These are phyloP conservation scores for Geotrichum fermentans DNA, from an alignment of 1,139 yeast species.

Conservation along the genomic window DNA sequence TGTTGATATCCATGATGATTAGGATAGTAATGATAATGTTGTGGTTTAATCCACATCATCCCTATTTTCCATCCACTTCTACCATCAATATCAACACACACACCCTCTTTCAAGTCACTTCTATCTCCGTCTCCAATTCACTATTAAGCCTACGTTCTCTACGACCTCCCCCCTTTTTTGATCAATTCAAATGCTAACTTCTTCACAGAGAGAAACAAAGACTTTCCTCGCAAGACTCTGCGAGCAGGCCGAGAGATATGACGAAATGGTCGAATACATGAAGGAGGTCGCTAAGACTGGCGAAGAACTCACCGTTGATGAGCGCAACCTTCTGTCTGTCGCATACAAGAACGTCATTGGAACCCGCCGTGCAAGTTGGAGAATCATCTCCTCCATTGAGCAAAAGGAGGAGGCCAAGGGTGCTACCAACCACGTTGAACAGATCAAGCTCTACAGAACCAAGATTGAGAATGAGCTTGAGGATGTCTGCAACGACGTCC, in stretches of 20 bases:
- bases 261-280: constrained; percentile 98
- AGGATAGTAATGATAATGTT: too few species aligned
- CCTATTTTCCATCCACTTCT: background rate
- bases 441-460: constrained; percentile 90
- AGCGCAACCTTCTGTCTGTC: constrained; percentile 92
- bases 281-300: constrained; percentile 95
- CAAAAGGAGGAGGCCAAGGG: constrained; percentile 99
- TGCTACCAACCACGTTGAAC: constrained; percentile 72
- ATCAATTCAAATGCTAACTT: background rate
- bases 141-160: too few species aligned
- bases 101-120: background rate
- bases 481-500: constrained; percentile 91
- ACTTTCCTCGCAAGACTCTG: constrained; percentile 96
- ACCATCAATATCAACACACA: background rate
- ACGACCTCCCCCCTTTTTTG: background rate
- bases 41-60: background rate
- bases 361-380: constrained; percentile 99
- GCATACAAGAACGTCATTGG: constrained; percentile 99
- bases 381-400: constrained; percentile 96
- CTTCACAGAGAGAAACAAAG: constrained; percentile 81
- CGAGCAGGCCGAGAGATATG: constrained; percentile 99
- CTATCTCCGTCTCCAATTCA: too few species aligned
- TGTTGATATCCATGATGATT: too few species aligned
- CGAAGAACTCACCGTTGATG: constrained; percentile 94
- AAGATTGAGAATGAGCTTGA: constrained; percentile 93